A percentile compares a stretch with the other conserved stretches of the same genome.
phyloP scores from a whole-genome alignment of 495 filamentous ascomycete genomes.

The Parachaetomium inaequale region DNA sequence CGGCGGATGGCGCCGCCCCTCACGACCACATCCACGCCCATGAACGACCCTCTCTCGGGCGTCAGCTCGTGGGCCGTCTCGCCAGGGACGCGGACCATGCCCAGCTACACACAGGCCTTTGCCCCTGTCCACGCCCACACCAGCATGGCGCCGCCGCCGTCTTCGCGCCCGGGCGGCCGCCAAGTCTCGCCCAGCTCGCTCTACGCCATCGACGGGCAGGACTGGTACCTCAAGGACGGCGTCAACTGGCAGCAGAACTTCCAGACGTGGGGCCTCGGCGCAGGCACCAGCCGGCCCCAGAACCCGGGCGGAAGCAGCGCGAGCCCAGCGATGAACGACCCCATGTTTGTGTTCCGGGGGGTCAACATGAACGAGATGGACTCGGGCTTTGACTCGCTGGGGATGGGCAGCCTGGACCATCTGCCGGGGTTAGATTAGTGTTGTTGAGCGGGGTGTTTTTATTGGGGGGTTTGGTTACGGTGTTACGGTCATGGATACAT shows the following conservation, averaged over 20 bases:
- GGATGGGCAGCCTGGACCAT: slow-evolving; percentile 30
- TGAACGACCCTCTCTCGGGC: slow-evolving; percentile 24
- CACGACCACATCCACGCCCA: slow-evolving; percentile 24
- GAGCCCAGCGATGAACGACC: not conserved
- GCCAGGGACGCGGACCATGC: slow-evolving; percentile 19
- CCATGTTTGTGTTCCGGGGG: slow-evolving; percentile 34
- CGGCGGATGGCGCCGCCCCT: slow-evolving; percentile 15
- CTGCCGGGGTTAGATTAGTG: slow-evolving; percentile 32
- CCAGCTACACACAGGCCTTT: slow-evolving; percentile 16
- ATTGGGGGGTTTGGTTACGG: not conserved
- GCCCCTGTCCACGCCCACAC: slow-evolving; percentile 12
- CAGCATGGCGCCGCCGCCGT: not conserved
- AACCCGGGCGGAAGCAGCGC: not conserved
- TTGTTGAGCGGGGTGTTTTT: not conserved
- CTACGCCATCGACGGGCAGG: slow-evolving; percentile 46
- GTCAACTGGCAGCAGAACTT: slow-evolving; percentile 50
- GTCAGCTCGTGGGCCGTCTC: slow-evolving; percentile 30
- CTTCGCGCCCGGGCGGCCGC: slow-evolving; percentile 7
- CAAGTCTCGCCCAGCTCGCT: slow-evolving; percentile 26
- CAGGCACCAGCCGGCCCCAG: not conserved
- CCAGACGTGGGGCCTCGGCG: slow-evolving; percentile 38
- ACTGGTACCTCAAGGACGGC: slow-evolving; percentile 50
- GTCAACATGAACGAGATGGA: slow-evolving; percentile 24
- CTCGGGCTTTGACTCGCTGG: slow-evolving; percentile 25
- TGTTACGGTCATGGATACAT: not conserved